phyloP scores from a whole-genome alignment of 2,329 filamentous ascomycete genomes.

The Cucurbitaria berberidis region DNA sequence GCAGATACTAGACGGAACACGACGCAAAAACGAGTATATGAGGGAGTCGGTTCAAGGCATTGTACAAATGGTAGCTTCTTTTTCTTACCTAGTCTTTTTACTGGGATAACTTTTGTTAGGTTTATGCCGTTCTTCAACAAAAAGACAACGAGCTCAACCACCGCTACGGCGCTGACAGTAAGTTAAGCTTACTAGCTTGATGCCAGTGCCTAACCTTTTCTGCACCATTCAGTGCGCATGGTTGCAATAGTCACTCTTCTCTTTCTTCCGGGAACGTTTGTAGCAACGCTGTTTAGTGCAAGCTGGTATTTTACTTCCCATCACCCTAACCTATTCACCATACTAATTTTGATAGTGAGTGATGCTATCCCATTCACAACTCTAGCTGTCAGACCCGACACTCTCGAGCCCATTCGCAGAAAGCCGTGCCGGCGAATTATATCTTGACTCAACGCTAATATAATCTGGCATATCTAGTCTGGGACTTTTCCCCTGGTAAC shows the following conservation, averaged over 20 bases:
- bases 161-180: not conserved
- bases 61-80: constrained; percentile 2
- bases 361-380: not conserved
- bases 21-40: constrained; percentile 8
- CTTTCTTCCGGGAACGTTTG: not conserved
- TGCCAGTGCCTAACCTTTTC: not conserved
- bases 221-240: not conserved
- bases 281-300: not conserved
- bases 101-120: not conserved
- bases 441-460: not conserved
- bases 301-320: not conserved
- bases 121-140: not conserved
- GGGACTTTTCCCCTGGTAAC: not conserved
- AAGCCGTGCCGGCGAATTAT: too few species aligned
- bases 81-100: not conserved
- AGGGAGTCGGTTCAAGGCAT: constrained; percentile 6
- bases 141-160: not conserved
- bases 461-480: not conserved
- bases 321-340: not conserved
- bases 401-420: not conserved
- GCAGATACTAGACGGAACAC: not conserved
- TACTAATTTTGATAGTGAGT: not conserved
- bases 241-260: not conserved
- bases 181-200: not conserved
- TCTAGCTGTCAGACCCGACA: not conserved